Base-by-base conservation (phyloP, 2,329 filamentous ascomycete species). In the Botryotinia narcissicola region DNA sequence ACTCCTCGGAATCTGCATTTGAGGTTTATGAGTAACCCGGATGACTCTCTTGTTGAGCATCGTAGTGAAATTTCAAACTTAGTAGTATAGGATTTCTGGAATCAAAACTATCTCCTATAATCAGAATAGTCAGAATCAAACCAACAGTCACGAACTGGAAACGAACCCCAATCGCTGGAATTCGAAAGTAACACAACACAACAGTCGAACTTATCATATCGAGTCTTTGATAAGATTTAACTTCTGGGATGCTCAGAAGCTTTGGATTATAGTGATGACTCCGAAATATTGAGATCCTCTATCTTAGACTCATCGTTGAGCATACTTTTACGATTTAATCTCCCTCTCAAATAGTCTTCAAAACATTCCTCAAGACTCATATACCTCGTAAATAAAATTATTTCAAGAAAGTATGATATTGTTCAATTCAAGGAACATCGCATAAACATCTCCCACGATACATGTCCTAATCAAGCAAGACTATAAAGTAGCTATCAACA, bases 281-380 rank as follows among this genome's bases (percentile, higher is more conserved):
- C 22, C 9, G 22, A 48, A 0, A 0, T 5, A 12, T 25, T 4
- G 9, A 48, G 3, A 48, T 48, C 1, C 8, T 25, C 9, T 10
- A 10, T 4, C 22, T 51, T 22, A 12, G 10, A 51, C 22, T 12
- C 46, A 51, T 25, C 4, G 4, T 5, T 25, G 4, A 51, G 10
- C 4, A 51, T 25, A 14, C 10, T 48, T 22, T 25, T 4, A 48
- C 20, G 8, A 48, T 10, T 10, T 1, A 12, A 25, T 10, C 20
- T 25, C 22, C 22, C 12, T 4, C 0, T 0, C 9, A 9, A 25
- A 25, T 25, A 12, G 3, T 9, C 22, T 4, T 10, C 3, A 48
- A 25, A 0, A 4, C 4, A 9, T 4, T 9, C 46, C 20, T 8
- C 22, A 48, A 25, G 4, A 48, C 8, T 10, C 3, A 48, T 25